These are phyloP conservation scores for Yamadazyma diddensiae DNA, from an alignment of 1,139 yeast species.

Conservation along the genomic window DNA sequence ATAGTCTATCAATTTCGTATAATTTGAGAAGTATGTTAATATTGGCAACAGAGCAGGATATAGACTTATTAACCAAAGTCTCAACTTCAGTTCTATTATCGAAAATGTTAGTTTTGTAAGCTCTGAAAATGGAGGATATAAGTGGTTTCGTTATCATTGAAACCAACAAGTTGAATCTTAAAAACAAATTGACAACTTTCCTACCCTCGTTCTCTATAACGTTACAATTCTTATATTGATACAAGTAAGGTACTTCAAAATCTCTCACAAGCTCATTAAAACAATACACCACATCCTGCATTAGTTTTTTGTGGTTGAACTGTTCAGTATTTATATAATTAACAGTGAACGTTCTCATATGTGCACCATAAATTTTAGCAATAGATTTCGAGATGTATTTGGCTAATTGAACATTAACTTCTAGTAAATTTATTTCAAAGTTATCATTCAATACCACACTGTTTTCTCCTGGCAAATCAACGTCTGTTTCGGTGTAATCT, in stretches of 20 bases:
- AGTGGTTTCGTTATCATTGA: constrained; percentile 46
- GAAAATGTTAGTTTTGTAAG: constrained; percentile 22
- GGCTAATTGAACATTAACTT: constrained; percentile 39
- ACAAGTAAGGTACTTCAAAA: constrained; percentile 31
- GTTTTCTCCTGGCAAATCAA: constrained; percentile 43
- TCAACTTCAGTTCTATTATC: constrained; percentile 28
- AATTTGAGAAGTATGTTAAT: constrained; percentile 38
- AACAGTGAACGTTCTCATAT: constrained; percentile 35
- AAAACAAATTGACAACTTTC: constrained; percentile 36
- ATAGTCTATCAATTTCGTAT: constrained; percentile 33
- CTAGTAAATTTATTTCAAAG: constrained; percentile 32
- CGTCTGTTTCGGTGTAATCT: constrained; percentile 49
- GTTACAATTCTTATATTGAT: constrained; percentile 21
- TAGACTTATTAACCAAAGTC: constrained; percentile 35
- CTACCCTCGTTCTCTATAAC: constrained; percentile 23
- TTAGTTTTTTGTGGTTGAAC: constrained; percentile 32
- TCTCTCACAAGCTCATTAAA: constrained; percentile 27
- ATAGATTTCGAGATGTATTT: constrained; percentile 35
- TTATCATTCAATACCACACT: constrained; percentile 26
- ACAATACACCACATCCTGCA: constrained; percentile 30
- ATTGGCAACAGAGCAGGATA: constrained; percentile 38
- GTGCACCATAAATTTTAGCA: constrained; percentile 35
- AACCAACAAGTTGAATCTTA: constrained; percentile 48
- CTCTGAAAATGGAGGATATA: constrained; percentile 39
- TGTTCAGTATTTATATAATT: constrained; percentile 42